A percentile compares a stretch with the other conserved stretches of the same genome.
Conservation (phyloP, 2,329 filamentous ascomycete species). For the Fusarium sp. region DNA sequence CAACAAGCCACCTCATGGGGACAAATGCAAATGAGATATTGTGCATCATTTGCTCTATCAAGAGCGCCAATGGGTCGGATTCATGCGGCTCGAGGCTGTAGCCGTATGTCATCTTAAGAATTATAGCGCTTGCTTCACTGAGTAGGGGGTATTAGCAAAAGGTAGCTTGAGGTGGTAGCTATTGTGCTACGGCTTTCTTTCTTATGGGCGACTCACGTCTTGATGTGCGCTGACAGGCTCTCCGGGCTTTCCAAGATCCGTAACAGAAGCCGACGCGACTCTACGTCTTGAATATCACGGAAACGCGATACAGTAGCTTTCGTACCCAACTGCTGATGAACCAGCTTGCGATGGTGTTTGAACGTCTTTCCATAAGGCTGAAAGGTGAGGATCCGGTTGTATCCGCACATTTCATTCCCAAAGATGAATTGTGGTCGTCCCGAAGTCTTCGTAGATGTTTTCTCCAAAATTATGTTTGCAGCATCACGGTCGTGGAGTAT, state of each 20-base stretch:
- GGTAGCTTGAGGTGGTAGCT: fast-evolving
- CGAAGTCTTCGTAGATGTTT: constrained; percentile 50
- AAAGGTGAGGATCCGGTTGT: neutral
- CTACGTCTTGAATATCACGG: neutral
- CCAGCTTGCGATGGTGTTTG: neutral
- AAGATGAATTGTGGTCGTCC: constrained; percentile 44
- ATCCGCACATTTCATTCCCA: constrained; percentile 19
- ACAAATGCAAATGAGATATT: neutral
- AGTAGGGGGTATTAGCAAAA: fast-evolving
- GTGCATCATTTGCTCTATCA: constrained; percentile 38
- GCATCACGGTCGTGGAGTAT: constrained; percentile 38
- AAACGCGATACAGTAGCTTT: constrained; percentile 2
- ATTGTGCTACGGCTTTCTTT: too few species aligned
- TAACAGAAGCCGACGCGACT: neutral
- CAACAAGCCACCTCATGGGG: constrained; percentile 12
- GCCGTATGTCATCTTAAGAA: constrained; percentile 47
- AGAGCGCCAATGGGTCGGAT: constrained; percentile 43
- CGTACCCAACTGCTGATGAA: constrained; percentile 9
- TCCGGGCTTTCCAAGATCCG: neutral
- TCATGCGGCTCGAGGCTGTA: constrained; percentile 46
- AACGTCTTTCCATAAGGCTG: neutral
- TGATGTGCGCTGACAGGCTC: neutral
- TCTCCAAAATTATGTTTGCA: constrained; percentile 48
- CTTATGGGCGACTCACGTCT: constrained; percentile 1
- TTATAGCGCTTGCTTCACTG: constrained; percentile 45